Conservation (phyloP, 805 yeast genomes). For the Teunomyces atbi region DNA sequence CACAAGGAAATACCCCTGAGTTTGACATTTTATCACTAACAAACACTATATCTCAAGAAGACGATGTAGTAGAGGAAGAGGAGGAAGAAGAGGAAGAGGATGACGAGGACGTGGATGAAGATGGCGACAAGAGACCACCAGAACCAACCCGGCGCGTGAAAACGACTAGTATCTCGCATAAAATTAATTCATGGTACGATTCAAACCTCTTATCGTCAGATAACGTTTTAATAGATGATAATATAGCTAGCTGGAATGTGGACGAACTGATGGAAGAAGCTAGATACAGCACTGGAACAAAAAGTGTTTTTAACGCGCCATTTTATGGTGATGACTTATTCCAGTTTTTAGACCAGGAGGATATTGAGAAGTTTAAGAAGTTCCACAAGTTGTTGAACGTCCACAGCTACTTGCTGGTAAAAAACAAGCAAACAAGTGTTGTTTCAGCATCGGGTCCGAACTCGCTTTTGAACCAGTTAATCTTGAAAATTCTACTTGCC, state of each 20-base stretch:
- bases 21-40: constrained; percentile 13
- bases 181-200: constrained; percentile 14
- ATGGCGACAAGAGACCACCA: constrained; percentile 1
- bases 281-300: not conserved
- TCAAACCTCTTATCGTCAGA: constrained; percentile 7
- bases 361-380: constrained; percentile 23
- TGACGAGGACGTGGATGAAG: constrained; percentile 10
- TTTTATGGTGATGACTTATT: constrained; percentile 35
- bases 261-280: constrained; percentile 20
- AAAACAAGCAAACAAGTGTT: not conserved
- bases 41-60: constrained; percentile 8
- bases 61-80: not conserved
- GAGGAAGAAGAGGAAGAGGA: constrained; percentile 7
- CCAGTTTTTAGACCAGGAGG: constrained; percentile 20
- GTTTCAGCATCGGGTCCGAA: not conserved
- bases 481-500: constrained; percentile 1
- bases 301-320: constrained; percentile 13
- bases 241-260: constrained; percentile 37
- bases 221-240: constrained; percentile 23
- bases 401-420: constrained; percentile 10
- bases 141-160: not conserved
- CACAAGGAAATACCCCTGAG: constrained; percentile 2
- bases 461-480: constrained; percentile 1
- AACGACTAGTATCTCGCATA: constrained; percentile 1
- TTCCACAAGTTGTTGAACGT: constrained; percentile 17